Evolutionary conservation across 352 stramenopile genomes (phyloP).

Genomic region (Blastocystis hominis): DNA sequence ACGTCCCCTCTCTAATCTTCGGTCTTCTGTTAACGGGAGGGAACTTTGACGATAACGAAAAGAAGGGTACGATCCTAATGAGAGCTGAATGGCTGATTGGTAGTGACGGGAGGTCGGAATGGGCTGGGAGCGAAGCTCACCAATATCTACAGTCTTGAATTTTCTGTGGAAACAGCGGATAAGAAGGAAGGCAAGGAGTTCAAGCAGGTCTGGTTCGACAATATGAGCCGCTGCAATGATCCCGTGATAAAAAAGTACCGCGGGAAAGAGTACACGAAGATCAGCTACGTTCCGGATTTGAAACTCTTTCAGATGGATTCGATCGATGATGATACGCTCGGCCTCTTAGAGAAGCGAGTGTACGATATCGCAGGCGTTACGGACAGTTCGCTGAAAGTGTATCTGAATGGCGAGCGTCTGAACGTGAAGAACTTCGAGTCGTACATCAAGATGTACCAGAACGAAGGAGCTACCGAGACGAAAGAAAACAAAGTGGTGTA

Average conservation of each 20-base stretch:
- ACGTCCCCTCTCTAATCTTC: constrained; percentile 93
- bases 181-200: constrained; percentile 81
- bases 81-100: constrained; percentile 15
- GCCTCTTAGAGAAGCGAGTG: constrained; percentile 87
- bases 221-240: constrained; percentile 82
- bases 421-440: constrained; percentile 80
- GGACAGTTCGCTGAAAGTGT: constrained; percentile 75
- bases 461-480: constrained; percentile 60
- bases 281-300: constrained; percentile 90
- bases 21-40: constrained; percentile 89
- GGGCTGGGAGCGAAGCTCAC: constrained; percentile 95
- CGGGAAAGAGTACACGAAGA: constrained; percentile 78
- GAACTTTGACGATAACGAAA: constrained; percentile 94
- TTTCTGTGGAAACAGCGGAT: constrained; percentile 93
- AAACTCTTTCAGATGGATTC: constrained; percentile 78
- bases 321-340: constrained; percentile 82
- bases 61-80: constrained; percentile 69
- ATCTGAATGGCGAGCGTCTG: constrained; percentile 83
- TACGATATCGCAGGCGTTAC: constrained; percentile 89
- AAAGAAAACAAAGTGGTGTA: constrained; percentile 89
- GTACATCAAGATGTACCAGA: constrained; percentile 81
- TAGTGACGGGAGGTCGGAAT: constrained; percentile 81
- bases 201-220: constrained; percentile 70
- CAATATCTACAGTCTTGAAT: constrained; percentile 99
- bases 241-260: constrained; percentile 69